Percentiles rank a stretch among this genome's conserved stretches.
Conservation (phyloP, 768 basidiomycete genomes). For the Tricholoma sp. region DNA sequence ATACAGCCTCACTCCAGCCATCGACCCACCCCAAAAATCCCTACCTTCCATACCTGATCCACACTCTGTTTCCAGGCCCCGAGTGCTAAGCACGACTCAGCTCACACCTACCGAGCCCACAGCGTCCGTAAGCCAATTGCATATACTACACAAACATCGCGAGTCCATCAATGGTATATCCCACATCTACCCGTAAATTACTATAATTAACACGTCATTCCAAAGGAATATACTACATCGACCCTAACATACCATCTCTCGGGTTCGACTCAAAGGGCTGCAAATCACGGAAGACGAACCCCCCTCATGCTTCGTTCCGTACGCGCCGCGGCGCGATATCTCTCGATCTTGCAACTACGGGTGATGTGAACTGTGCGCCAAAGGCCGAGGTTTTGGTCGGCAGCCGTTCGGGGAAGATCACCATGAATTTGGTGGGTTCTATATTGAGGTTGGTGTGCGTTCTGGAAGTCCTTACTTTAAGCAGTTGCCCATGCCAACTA, state of each 20-base stretch:
- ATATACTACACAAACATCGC: conserved; percentile 4
- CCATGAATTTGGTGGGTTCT: conserved; percentile 32
- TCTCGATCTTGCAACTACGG: conserved; percentile 33
- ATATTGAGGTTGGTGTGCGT: background rate
- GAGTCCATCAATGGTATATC: background rate
- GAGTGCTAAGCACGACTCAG: background rate
- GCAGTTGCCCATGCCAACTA: conserved; percentile 27
- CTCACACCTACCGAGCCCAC: background rate
- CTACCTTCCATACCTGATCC: too few relatives aligned
- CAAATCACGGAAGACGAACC: conserved; percentile 22
- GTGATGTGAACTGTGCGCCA: conserved; percentile 21
- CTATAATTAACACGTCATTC: background rate
- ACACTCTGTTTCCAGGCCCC: background rate
- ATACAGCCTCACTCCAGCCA: background rate
- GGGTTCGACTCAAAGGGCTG: conserved; percentile 16
- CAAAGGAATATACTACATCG: conserved; percentile 37
- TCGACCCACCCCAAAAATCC: background rate
- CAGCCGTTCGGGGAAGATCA: conserved; percentile 32
- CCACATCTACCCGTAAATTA: background rate
- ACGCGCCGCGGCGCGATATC: conserved; percentile 35
- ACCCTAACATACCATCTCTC: conserved; percentile 28
- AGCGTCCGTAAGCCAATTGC: conserved; percentile 8
- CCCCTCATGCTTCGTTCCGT: conserved; percentile 36
- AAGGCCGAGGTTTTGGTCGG: conserved; percentile 34
- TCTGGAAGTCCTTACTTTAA: background rate